phyloP scores from a whole-genome alignment of 2,329 filamentous ascomycete genomes.

The Aspergillus pseudoterreus region DNA sequence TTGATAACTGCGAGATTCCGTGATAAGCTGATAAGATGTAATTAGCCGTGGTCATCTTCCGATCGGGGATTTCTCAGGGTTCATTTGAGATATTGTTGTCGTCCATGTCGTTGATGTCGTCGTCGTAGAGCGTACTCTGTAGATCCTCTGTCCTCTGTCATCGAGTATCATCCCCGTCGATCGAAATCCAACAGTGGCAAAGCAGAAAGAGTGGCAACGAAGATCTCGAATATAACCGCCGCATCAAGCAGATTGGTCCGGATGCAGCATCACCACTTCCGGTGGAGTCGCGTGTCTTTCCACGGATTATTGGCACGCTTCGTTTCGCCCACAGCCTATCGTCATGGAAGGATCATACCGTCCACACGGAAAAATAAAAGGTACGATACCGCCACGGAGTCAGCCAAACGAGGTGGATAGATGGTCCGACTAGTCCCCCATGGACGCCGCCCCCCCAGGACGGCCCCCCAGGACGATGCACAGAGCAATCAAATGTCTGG shows the following conservation, averaged over 20 bases:
- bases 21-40: slow-evolving; percentile 27
- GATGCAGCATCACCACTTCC: slow-evolving; percentile 10
- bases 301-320: too few relatives aligned
- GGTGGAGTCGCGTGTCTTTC: slow-evolving; percentile 4
- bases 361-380: too few relatives aligned
- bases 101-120: not conserved
- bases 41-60: slow-evolving; percentile 27
- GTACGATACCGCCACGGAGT: too few relatives aligned
- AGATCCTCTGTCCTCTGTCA: too few relatives aligned
- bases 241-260: slow-evolving; percentile 3
- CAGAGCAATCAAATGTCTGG: not conserved
- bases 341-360: too few relatives aligned
- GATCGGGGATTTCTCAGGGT: not conserved
- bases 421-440: too few relatives aligned
- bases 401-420: too few relatives aligned
- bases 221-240: too few relatives aligned
- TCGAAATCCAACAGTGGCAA: not conserved
- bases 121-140: too few relatives aligned
- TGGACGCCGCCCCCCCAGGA: too few relatives aligned
- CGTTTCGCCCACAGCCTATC: too few relatives aligned
- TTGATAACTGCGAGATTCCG: slow-evolving; percentile 6
- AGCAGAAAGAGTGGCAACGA: too few relatives aligned
- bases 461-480: not conserved
- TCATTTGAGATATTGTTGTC: slow-evolving; percentile 1
- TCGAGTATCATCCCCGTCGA: not conserved